Percentiles rank a stretch among this genome's conserved stretches.
phyloP scores from a whole-genome alignment of 2,329 filamentous ascomycete species.

The Fusarium globosum region DNA sequence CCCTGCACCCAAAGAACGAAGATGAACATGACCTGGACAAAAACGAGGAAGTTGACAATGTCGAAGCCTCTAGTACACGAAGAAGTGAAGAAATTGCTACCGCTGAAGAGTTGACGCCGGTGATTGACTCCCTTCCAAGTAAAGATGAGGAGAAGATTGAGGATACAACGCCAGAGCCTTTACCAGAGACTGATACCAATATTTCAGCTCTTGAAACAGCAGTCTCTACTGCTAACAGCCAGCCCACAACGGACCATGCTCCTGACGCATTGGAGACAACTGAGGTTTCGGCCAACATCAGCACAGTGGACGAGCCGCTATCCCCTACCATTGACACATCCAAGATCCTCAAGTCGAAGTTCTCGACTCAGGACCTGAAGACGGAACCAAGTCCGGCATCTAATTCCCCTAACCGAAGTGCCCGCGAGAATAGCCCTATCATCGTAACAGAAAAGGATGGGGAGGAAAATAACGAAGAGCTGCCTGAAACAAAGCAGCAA shows the following conservation, averaged over 20 bases:
- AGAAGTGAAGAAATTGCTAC: constrained; percentile 6
- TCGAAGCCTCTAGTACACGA: constrained; percentile 4
- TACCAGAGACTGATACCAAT: constrained; percentile 35
- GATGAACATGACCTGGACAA: constrained; percentile 30
- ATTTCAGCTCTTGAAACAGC: constrained; percentile 29
- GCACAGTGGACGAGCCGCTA: constrained; percentile 23
- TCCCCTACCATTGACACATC: constrained; percentile 32
- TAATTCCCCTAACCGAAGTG: constrained; percentile 9
- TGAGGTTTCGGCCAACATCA: constrained; percentile 10
- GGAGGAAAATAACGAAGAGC: constrained; percentile 5
- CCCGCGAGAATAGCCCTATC: constrained; percentile 15
- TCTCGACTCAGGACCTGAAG: constrained; percentile 46
- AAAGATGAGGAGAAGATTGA: constrained; percentile 10
- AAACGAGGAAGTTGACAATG: constrained; percentile 19
- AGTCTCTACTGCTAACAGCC: constrained; percentile 14
- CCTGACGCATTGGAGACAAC: constrained; percentile 30
- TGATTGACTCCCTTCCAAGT: background rate
- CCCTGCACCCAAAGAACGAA: constrained; percentile 55
- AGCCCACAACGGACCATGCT: constrained; percentile 32
- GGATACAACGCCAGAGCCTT: constrained; percentile 20
- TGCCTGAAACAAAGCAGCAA: constrained; percentile 30
- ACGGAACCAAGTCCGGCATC: constrained; percentile 22
- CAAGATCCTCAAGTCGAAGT: constrained; percentile 42
- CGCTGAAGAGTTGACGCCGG: background rate
- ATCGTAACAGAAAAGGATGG: constrained; percentile 21